Evolutionary conservation across 2,329 filamentous ascomycete genomes (phyloP).

Genomic region (Cladosporium velox): DNA sequence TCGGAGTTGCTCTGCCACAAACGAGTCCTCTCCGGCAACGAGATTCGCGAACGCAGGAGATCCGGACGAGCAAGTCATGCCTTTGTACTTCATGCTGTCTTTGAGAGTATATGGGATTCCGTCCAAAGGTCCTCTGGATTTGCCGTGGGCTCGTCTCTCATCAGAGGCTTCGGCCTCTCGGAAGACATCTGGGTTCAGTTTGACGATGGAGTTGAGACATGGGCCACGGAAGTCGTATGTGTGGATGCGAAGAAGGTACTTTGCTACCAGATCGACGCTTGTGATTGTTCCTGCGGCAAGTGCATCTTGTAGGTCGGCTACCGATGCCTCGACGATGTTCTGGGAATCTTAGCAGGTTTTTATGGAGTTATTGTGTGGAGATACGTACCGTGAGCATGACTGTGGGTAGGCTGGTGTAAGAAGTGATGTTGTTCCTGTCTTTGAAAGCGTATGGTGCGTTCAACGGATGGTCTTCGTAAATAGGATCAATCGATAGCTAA

Average conservation of each 20-base stretch:
- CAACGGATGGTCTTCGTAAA: neutral
- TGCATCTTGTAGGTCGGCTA: constrained; percentile 48
- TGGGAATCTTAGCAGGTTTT: constrained; percentile 21
- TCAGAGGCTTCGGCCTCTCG: constrained; percentile 53
- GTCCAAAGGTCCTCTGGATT: constrained; percentile 47
- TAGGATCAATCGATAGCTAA: neutral
- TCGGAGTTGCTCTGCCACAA: constrained; percentile 50
- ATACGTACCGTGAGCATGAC: constrained; percentile 4
- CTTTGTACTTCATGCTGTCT: constrained; percentile 58
- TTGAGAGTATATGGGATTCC: constrained; percentile 62
- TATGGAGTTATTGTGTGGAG: neutral
- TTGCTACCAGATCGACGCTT: constrained; percentile 49
- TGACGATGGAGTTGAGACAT: constrained; percentile 51
- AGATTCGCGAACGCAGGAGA: constrained; percentile 57
- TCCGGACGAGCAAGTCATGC: constrained; percentile 56
- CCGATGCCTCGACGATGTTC: constrained; percentile 52
- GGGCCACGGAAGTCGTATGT: constrained; percentile 47
- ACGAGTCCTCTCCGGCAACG: constrained; percentile 55
- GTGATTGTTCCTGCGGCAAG: constrained; percentile 44
- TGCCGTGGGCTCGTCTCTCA: constrained; percentile 43
- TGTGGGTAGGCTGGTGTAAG: neutral
- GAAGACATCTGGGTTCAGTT: constrained; percentile 51
- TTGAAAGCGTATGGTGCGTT: neutral
- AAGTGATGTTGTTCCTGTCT: neutral
- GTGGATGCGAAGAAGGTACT: constrained; percentile 52